Conservation (phyloP, 495 filamentous ascomycete genomes). For the Penicillium simplicissimum region DNA sequence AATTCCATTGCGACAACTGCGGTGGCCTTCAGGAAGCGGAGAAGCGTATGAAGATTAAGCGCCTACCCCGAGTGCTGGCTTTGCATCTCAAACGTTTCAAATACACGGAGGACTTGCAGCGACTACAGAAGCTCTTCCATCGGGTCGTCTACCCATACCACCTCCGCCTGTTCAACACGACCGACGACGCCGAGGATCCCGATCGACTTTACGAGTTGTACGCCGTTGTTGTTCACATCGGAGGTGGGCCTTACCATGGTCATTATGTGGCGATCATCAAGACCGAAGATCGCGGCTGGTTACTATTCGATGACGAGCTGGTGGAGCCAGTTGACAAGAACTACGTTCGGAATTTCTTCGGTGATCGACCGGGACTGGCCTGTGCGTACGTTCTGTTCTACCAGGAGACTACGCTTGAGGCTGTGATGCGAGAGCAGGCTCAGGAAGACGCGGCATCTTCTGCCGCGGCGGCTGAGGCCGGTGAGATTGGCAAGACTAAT, state of each 20-base stretch:
- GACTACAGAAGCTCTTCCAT: conserved; percentile 95
- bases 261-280: conserved; percentile 99
- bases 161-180: conserved; percentile 95
- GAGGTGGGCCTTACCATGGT: conserved; percentile 95
- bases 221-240: conserved; percentile 97
- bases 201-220: conserved; percentile 96
- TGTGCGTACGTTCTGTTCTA: conserved; percentile 98
- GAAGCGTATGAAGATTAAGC: conserved; percentile 99
- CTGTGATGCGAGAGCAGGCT: conserved; percentile 78
- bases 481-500: conserved; percentile 55
- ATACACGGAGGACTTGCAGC: conserved; percentile 91
- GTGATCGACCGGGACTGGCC: conserved; percentile 84
- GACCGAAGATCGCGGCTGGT: conserved; percentile 91
- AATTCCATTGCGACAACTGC: conserved; percentile 97
- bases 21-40: conserved; percentile 97
- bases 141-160: conserved; percentile 96
- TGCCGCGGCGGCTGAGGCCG: conserved; percentile 46
- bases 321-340: conserved; percentile 96
- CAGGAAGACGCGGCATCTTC: conserved; percentile 69
- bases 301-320: conserved; percentile 97
- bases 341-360: conserved; percentile 98
- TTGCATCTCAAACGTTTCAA: conserved; percentile 97
- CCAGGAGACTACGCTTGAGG: conserved; percentile 92
- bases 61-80: conserved; percentile 85
- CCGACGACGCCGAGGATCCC: conserved; percentile 92